Conservation (phyloP, 1,284 basidiomycete genomes). For the Fomitopsis schrenkii region DNA sequence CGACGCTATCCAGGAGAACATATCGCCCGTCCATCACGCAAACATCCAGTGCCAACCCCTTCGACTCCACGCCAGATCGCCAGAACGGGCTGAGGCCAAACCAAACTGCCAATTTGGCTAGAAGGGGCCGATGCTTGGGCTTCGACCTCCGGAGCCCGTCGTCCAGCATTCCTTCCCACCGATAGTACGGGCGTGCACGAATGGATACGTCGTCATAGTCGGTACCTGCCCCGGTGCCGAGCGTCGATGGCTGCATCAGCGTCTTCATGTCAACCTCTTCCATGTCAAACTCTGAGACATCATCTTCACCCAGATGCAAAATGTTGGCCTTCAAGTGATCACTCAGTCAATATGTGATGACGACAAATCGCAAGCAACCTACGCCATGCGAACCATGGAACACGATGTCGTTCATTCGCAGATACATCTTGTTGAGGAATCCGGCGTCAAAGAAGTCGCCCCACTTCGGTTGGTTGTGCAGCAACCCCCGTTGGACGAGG, state of each 20-base stretch:
- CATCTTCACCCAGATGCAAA: constrained; percentile 53
- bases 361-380: constrained; percentile 10
- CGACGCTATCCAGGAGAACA: constrained; percentile 35
- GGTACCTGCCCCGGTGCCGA: constrained; percentile 70
- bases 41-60: constrained; percentile 58
- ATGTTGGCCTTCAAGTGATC: constrained; percentile 44
- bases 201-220: constrained; percentile 64
- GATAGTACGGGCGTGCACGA: constrained; percentile 55
- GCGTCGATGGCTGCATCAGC: constrained; percentile 44
- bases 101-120: constrained; percentile 60
- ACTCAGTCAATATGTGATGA: no score
- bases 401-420: constrained; percentile 71
- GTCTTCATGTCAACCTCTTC: constrained; percentile 54
- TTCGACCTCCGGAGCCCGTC: constrained; percentile 44
- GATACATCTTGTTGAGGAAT: constrained; percentile 72
- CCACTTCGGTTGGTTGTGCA: constrained; percentile 42
- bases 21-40: constrained; percentile 52
- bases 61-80: constrained; percentile 44
- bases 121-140: constrained; percentile 34
- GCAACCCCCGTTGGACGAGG: constrained; percentile 57
- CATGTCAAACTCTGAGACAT: constrained; percentile 52
- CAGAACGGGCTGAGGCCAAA: constrained; percentile 62
- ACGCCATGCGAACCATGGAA: constrained; percentile 54
- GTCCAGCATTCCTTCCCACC: constrained; percentile 69
- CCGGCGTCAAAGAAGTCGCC: constrained; percentile 63